phyloP scores from a whole-genome alignment of 169 alveolate genomes.

The Plasmodium inui region DNA sequence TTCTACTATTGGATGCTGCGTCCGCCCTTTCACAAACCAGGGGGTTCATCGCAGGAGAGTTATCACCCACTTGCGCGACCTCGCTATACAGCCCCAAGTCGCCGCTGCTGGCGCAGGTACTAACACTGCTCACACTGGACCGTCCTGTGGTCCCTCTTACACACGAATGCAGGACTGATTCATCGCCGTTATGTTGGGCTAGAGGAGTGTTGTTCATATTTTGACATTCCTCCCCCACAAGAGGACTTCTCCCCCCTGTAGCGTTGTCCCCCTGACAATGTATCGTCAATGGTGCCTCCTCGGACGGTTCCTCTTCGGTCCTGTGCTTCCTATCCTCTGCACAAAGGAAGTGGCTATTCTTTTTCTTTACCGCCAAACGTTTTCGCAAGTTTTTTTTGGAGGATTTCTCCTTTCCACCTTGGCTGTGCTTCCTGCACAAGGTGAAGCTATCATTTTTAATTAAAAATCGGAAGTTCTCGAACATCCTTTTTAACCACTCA shows the following conservation, averaged over 20 bases:
- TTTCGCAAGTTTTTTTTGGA: not conserved
- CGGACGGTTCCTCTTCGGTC: not conserved
- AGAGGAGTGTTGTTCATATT: not conserved
- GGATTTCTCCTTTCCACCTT: not conserved
- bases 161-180: not conserved
- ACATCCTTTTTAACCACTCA: conserved; percentile 41
- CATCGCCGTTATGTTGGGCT: not conserved
- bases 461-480: conserved; percentile 44
- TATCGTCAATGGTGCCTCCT: not conserved
- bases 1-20: not conserved
- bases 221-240: not conserved
- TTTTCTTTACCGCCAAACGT: not conserved
- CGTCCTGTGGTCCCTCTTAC: not conserved
- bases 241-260: not conserved
- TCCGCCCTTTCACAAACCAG: not conserved
- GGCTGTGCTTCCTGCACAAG: conserved; percentile 5
- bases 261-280: not conserved
- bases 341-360: not conserved
- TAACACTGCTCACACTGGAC: not conserved
- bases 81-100: not conserved
- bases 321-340: not conserved
- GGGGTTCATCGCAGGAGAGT: not conserved
- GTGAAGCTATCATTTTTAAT: conserved; percentile 19
- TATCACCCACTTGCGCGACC: not conserved
- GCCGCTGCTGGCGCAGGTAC: not conserved